Conservation (phyloP, 2,329 filamentous ascomycete species). For the Neofusicoccum laricinum region DNA sequence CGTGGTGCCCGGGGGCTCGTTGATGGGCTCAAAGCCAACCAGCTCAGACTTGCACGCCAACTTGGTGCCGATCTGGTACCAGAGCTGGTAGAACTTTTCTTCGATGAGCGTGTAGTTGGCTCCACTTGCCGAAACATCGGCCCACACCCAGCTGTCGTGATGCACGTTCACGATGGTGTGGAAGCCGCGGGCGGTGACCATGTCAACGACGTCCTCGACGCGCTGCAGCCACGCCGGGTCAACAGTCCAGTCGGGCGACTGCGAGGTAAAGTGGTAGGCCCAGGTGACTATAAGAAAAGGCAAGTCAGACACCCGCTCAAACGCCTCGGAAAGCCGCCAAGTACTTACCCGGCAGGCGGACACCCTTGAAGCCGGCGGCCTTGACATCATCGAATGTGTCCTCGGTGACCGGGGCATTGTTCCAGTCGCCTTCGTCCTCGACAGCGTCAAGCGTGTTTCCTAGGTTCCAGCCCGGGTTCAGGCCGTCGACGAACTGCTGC, state of each 20-base stretch:
- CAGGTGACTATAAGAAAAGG: conserved; percentile 50
- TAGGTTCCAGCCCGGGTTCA: conserved; percentile 59
- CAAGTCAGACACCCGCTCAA: neutral
- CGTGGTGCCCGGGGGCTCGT: conserved; percentile 56
- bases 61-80: conserved; percentile 56
- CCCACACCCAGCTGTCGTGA: conserved; percentile 60
- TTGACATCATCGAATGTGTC: conserved; percentile 53
- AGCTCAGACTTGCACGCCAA: conserved; percentile 54
- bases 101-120: conserved; percentile 54
- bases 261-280: conserved; percentile 53
- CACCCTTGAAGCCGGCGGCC: conserved; percentile 54
- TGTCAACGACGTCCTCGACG: conserved; percentile 57
- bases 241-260: conserved; percentile 54
- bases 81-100: conserved; percentile 55
- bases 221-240: conserved; percentile 55
- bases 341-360: conserved; percentile 51
- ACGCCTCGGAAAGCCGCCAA: neutral
- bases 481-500: conserved; percentile 44
- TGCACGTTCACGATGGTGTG: conserved; percentile 59
- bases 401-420: conserved; percentile 51
- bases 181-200: conserved; percentile 50
- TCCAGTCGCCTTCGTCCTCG: conserved; percentile 58
- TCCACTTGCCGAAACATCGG: conserved; percentile 46
- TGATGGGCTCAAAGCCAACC: conserved; percentile 59
- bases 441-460: conserved; percentile 60